Evolutionary conservation across 345 rosid species (phyloP), one percentile per base, ranked within the genome.

Genomic region (Capsella bursapastoris): DNA sequence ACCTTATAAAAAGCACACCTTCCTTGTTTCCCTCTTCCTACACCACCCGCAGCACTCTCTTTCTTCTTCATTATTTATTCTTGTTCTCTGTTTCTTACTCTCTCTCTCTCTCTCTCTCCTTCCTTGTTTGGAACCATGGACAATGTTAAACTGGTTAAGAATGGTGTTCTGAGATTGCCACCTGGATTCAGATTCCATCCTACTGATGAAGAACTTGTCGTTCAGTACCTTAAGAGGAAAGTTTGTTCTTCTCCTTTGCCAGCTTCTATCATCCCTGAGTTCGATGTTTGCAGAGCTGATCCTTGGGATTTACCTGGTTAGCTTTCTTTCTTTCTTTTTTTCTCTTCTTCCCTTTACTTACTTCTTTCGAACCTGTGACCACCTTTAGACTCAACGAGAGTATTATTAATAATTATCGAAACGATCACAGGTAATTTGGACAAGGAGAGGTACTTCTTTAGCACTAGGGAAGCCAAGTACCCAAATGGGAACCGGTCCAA

Each of bases 241-340:
- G 96, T 83, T 34, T 76, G 68, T 18, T 71, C 91, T 75, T 87
- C 80, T 76, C 96, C 98, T 28, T 74, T 95, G 66, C 98, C 99
- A 18, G 92, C 99, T 72, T 88, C 98, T 0, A 89, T 95, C 66
- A 95, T 95, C 50, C 98, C 90, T 53, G 97, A 95, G 58, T 86
- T 92, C 5, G 97, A 95, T 81, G 98, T 90, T 62, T 95, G 94
- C 86, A 90, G 83, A 76, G 87, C 94, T 69, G 98, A 92, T 78
- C 98, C 99, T 72, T 95, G 99, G 98, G 94, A 95, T 41, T 86
- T 95, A 73, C 99, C 99, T 79, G 99, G 99, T 95, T 44, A 6
- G 78, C 15, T 31, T 59, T 52, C 22, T 72, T 2, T 18, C 16
- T 8, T 43, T 31, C 13, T 27, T 8, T 43, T 31, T 0, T 8